phyloP scores from a whole-genome alignment of 140 eudicot genomes.

The Ambrosia hybrid region DNA sequence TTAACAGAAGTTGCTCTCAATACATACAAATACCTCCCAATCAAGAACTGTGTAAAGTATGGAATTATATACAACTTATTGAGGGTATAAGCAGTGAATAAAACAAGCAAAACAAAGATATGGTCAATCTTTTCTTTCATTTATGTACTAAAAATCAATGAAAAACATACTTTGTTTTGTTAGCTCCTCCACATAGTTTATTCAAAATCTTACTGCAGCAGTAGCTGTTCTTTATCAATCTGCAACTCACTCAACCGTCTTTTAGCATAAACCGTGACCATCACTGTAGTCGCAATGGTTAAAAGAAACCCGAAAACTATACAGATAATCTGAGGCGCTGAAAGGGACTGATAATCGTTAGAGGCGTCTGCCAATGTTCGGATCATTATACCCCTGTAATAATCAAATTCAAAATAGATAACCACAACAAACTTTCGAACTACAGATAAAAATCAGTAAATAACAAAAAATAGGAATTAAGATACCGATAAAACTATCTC shows the following conservation, averaged over 20 bases:
- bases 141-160: conserved; percentile 27
- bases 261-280: conserved; percentile 71
- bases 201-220: conserved; percentile 43
- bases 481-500: no score
- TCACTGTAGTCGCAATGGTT: conserved; percentile 55
- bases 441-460: no score
- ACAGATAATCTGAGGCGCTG: no score
- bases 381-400: no score
- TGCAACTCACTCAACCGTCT: conserved; percentile 69
- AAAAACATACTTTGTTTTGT: conserved; percentile 28
- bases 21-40: no score
- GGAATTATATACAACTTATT: conserved; percentile 35
- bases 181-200: conserved; percentile 18
- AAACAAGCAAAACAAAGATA: conserved; percentile 26
- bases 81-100: conserved; percentile 3
- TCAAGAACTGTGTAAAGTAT: background rate
- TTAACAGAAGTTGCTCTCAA: no score
- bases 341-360: no score
- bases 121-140: conserved; percentile 7
- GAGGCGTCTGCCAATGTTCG: no score
- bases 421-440: no score
- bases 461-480: no score
- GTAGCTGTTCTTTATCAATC: conserved; percentile 64
- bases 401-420: no score
- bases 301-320: conserved; percentile 18